phyloP scores from a whole-genome alignment of 2,329 filamentous ascomycete species.

The Cadophora malorum region DNA sequence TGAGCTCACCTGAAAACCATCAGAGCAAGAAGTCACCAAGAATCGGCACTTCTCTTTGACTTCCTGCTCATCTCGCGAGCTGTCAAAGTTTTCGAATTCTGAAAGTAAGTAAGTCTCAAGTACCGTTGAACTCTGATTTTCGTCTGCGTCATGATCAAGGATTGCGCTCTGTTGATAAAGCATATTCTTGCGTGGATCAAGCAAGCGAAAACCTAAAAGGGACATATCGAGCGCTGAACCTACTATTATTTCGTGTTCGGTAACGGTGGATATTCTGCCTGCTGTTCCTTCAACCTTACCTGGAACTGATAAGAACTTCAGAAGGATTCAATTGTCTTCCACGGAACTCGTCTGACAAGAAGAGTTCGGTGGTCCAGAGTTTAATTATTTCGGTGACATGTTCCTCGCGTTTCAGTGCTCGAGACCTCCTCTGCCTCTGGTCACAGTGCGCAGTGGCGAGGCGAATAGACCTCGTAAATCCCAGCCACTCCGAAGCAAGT shows the following conservation, averaged over 20 bases:
- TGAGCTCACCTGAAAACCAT: too few species aligned
- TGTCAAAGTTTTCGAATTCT: too few species aligned
- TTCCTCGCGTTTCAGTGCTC: neutral
- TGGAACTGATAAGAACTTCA: neutral
- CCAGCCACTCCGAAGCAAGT: neutral
- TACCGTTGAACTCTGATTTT: neutral
- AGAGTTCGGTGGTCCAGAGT: too few species aligned
- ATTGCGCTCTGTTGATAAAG: neutral
- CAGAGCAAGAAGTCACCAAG: too few species aligned
- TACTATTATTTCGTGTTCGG: neutral
- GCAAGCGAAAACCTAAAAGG: constrained; percentile 3
- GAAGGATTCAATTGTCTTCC: neutral
- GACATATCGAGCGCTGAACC: neutral
- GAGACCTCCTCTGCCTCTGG: neutral
- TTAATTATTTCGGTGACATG: too few species aligned
- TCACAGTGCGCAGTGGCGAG: too few species aligned
- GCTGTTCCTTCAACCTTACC: neutral
- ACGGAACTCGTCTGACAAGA: neutral
- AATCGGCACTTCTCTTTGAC: neutral
- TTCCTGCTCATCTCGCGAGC: neutral
- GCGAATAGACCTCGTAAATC: neutral
- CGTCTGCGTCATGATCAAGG: constrained; percentile 2
- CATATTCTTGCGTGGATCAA: too few species aligned
- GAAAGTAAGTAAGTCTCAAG: neutral
- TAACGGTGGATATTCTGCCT: too few species aligned